Base-by-base conservation (phyloP, 2,329 filamentous ascomycete species). In the Colletotrichum navitas region DNA sequence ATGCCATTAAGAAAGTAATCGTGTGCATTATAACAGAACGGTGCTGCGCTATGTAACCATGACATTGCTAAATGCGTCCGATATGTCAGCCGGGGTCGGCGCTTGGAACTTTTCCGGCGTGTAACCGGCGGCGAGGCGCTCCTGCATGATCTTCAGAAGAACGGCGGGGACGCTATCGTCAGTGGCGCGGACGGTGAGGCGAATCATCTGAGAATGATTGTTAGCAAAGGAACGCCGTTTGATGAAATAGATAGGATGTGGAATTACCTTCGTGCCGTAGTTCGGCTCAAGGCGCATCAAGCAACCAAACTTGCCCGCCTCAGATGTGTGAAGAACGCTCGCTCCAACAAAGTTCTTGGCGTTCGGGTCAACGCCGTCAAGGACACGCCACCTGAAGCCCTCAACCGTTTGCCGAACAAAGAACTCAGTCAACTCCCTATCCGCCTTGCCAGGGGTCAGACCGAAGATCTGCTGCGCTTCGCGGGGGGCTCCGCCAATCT, bases 271-370 rank as follows among this genome's bases (percentile, higher is more conserved):
- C 74, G 92, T 95, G 74, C 89, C 88, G 78, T 95, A 95, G 83
- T 99, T 99, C 73, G 96, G 96, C 86, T 99, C 96, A 83, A 99
- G 83, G 79, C 96, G 89, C 86, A 99, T 84, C 79, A 99, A 84
- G 84, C 96, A 98, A 41, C 96, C 96, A 83, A 94, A 97, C 85
- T 98, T 98, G 73, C 96, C 95, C 14, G 90, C 91, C 75, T 93
- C 91, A 64, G 88, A 91, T 63, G 91, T 97, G 85, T 94, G 95
- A 82, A 93, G 83, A 77, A 95, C 96, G 81, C 93, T 94, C 0
- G 94, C 94, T 21, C 95, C 96, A 18, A 99, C 96, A 77, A 98
- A 91, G 77, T 99, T 99, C 86, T 94, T 97, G 52, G 88, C 85
- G 79, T 98, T 99, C 5, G 94, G 94, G 81, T 99, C 96, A 26